These are phyloP conservation scores for Chaetomium olivaceum DNA, from an alignment of 2,329 filamentous ascomycete genomes.

Conservation along the genomic window DNA sequence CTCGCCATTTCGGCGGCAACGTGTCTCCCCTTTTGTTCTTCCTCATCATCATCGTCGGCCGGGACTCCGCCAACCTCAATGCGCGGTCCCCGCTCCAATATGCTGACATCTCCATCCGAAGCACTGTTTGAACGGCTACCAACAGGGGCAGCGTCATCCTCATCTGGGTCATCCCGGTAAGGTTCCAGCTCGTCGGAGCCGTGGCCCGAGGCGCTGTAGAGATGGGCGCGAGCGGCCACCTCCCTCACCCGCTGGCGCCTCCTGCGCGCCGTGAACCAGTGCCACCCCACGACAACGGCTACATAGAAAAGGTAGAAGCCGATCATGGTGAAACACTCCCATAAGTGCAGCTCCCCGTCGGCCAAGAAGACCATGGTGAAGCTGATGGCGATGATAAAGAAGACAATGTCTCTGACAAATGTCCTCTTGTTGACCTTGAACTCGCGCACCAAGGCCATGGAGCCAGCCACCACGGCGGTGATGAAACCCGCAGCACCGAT, in stretches of 20 bases:
- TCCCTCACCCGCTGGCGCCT: conserved; percentile 64
- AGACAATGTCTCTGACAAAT: conserved; percentile 87
- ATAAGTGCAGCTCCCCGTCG: conserved; percentile 79
- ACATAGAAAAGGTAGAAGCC: conserved; percentile 91
- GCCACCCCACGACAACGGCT: conserved; percentile 82
- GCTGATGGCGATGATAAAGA: conserved; percentile 82
- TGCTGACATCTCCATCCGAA: conserved; percentile 43
- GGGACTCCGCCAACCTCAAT: conserved; percentile 48
- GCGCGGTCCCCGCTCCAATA: conserved; percentile 48
- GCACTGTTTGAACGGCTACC: conserved; percentile 34
- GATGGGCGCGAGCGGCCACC: conserved; percentile 72
- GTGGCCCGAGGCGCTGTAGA: conserved; percentile 58
- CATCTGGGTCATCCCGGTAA: conserved; percentile 65
- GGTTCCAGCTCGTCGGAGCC: conserved; percentile 58
- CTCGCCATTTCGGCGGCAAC: conserved; percentile 81
- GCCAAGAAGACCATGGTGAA: conserved; percentile 87
- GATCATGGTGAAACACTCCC: conserved; percentile 92
- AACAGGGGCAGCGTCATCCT: conserved; percentile 49
- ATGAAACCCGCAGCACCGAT: conserved; percentile 96
- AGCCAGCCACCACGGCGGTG: conserved; percentile 91
- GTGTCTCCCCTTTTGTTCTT: conserved; percentile 60
- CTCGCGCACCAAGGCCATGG: conserved; percentile 94
- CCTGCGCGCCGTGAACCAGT: conserved; percentile 74
- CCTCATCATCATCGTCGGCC: conserved; percentile 37
- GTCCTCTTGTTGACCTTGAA: conserved; percentile 88